Conservation (phyloP, 1,284 basidiomycete genomes). For the Ustilago sp. region DNA sequence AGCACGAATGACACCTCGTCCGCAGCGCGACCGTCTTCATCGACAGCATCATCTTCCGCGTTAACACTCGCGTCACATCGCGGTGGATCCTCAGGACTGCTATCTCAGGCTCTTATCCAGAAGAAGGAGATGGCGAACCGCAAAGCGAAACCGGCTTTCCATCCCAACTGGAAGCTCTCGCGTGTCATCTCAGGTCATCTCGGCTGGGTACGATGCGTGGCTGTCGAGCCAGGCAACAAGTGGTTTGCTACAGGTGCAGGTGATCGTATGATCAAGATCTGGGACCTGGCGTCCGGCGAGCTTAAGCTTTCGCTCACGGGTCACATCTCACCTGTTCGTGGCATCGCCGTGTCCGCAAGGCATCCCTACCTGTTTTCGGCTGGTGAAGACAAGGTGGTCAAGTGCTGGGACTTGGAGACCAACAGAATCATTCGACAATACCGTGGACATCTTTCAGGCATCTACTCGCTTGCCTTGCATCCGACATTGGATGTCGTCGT, state of each 20-base stretch:
- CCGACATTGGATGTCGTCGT: conserved; percentile 96
- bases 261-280: conserved; percentile 99
- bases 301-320: conserved; percentile 94
- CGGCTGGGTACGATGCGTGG: conserved; percentile 96
- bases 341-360: conserved; percentile 87
- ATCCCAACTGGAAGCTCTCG: conserved; percentile 91
- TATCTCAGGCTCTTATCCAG: conserved; percentile 62
- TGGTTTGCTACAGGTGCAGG: conserved; percentile 99
- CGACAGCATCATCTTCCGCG: conserved; percentile 21
- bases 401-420: conserved; percentile 98
- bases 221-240: conserved; percentile 96
- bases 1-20: conserved; percentile 18
- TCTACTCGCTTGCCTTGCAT: conserved; percentile 83
- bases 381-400: conserved; percentile 99
- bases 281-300: conserved; percentile 96
- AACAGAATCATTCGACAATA: conserved; percentile 99
- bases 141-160: conserved; percentile 92
- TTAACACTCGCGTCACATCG: conserved; percentile 40
- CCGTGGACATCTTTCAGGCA: conserved; percentile 95
- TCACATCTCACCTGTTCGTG: conserved; percentile 95
- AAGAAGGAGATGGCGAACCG: conserved; percentile 72
- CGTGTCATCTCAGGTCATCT: conserved; percentile 97
- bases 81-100: conserved; percentile 42
- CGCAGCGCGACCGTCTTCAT: conserved; percentile 17
- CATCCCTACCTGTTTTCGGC: conserved; percentile 98